phyloP scores from a whole-genome alignment of 1,284 basidiomycete genomes.

The Thecaphora thlaspeos region DNA sequence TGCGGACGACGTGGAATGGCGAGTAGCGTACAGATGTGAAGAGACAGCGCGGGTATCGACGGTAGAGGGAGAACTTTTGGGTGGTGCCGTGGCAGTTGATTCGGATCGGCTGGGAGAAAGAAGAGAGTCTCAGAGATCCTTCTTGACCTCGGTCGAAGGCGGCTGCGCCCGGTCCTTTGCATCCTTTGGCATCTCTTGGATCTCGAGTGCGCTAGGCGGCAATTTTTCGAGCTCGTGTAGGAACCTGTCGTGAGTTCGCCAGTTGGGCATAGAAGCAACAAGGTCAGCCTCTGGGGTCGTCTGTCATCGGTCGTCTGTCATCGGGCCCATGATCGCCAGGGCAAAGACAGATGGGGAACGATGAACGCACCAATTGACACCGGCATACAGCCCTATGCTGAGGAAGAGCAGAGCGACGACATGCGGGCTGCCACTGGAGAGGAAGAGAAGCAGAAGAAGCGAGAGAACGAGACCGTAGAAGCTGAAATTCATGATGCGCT shows the following conservation, averaged over 20 bases:
- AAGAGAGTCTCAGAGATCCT: slow-evolving; percentile 15
- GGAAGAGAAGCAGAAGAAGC: slow-evolving; percentile 47
- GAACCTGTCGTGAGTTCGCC: slow-evolving; percentile 20
- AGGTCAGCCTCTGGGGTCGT: not conserved
- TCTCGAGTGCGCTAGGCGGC: slow-evolving; percentile 24
- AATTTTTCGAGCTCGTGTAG: slow-evolving; percentile 38
- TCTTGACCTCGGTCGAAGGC: slow-evolving; percentile 2
- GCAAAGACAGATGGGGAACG: not conserved
- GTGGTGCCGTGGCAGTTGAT: too few relatives aligned
- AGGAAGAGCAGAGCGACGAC: slow-evolving; percentile 55
- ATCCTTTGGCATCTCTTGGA: slow-evolving; percentile 38
- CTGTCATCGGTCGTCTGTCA: too few relatives aligned
- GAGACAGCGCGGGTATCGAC: too few relatives aligned
- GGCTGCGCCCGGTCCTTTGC: too few relatives aligned
- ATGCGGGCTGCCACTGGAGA: slow-evolving; percentile 56
- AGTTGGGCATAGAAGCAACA: not conserved
- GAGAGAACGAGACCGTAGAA: slow-evolving; percentile 58
- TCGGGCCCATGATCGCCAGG: too few relatives aligned
- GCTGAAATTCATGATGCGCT: slow-evolving; percentile 55
- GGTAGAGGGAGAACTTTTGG: too few relatives aligned
- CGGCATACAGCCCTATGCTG: slow-evolving; percentile 53
- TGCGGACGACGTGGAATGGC: too few relatives aligned
- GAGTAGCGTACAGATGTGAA: too few relatives aligned
- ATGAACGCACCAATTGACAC: slow-evolving; percentile 57
- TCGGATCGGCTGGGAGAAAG: too few relatives aligned